Conservation (phyloP, 2,329 filamentous ascomycete genomes). For the Venturia carpophila region DNA sequence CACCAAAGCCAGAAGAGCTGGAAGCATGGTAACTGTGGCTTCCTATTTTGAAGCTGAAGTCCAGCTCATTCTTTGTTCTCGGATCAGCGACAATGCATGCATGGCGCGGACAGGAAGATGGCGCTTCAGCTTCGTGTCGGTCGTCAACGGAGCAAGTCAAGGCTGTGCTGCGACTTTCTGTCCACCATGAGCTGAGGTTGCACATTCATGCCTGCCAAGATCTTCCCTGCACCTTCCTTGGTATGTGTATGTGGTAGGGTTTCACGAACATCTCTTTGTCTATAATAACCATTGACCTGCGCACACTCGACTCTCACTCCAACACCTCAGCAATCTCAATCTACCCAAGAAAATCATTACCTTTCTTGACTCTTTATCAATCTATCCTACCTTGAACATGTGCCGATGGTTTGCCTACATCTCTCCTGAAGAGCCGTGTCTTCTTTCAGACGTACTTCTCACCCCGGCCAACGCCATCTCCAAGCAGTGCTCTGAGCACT, state of each 20-base stretch:
- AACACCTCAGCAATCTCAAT: neutral
- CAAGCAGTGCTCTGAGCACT: constrained; percentile 40
- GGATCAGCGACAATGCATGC: neutral
- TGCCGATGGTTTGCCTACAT: constrained; percentile 52
- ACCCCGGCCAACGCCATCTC: constrained; percentile 32
- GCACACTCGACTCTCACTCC: no score
- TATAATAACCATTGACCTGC: neutral
- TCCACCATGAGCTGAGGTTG: neutral
- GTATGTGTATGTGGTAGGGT: neutral
- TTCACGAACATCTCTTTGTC: neutral
- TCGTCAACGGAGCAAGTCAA: neutral
- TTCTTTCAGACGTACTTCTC: constrained; percentile 49
- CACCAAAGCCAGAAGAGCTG: neutral
- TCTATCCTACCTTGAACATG: constrained; percentile 26
- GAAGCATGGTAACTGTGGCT: neutral
- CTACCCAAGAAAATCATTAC: neutral
- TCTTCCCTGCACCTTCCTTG: constrained; percentile 4
- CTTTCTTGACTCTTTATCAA: neutral
- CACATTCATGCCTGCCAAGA: neutral
- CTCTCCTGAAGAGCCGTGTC: constrained; percentile 44
- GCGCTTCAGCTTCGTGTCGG: neutral
- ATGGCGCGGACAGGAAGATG: neutral
- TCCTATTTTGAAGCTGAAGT: neutral
- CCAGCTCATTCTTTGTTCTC: neutral
- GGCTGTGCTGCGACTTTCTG: neutral